Evolutionary conservation across 148 eudicot species (phyloP).

Genomic region (Cornus suecica): DNA sequence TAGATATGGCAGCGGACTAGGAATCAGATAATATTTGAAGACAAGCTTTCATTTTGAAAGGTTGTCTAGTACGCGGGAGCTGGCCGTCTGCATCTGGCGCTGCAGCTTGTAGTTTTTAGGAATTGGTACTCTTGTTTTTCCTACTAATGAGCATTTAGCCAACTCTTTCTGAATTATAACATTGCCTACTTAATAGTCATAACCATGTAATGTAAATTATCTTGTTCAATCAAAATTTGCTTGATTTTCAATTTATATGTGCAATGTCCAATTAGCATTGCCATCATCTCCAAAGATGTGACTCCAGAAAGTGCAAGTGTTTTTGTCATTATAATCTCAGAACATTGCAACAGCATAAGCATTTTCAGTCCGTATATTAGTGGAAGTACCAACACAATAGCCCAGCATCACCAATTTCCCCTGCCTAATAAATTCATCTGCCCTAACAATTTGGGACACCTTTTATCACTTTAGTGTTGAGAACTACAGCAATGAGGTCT

Average conservation of each 20-base stretch:
- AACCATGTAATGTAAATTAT: background rate
- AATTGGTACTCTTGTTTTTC: background rate
- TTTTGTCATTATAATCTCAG: too few species aligned
- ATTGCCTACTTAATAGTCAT: background rate
- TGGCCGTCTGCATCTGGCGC: background rate
- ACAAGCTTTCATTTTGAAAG: background rate
- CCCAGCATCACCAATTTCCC: too few species aligned
- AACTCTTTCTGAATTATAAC: background rate
- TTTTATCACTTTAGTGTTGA: too few species aligned
- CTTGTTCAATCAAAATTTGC: background rate
- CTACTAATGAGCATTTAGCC: background rate
- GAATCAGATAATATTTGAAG: background rate
- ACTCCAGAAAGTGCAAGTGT: too few species aligned
- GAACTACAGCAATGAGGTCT: too few species aligned
- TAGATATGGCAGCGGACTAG: background rate
- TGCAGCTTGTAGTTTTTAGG: background rate
- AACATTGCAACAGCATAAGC: too few species aligned
- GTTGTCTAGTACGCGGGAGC: background rate
- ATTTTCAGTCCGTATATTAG: background rate
- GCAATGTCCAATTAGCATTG: background rate
- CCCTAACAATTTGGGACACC: too few species aligned
- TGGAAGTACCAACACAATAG: too few species aligned
- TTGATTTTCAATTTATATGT: too few species aligned
- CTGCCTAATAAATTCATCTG: too few species aligned
- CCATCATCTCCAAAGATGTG: too few species aligned